Percentiles rank a stretch among this genome's conserved stretches.
These are phyloP conservation scores for Amanita exitialis DNA, from an alignment of 768 basidiomycete species.

Conservation along the genomic window DNA sequence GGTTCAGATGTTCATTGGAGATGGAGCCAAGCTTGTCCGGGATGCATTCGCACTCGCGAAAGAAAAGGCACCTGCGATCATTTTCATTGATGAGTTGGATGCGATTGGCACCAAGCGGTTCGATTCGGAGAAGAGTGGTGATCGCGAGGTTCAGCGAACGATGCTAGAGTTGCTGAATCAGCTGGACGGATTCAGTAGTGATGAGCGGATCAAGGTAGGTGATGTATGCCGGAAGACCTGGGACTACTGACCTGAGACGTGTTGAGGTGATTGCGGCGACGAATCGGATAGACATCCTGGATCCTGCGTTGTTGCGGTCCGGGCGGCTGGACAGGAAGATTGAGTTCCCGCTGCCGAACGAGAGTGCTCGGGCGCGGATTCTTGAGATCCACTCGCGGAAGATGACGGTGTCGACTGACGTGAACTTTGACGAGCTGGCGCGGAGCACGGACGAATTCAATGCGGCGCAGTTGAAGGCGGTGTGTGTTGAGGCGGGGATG, in stretches of 20 bases:
- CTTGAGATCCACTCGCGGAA: constrained; percentile 96
- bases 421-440: constrained; percentile 96
- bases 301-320: constrained; percentile 95
- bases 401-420: constrained; percentile 79
- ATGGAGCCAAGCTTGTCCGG: constrained; percentile 96
- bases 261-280: constrained; percentile 93
- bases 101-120: constrained; percentile 99
- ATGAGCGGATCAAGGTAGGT: constrained; percentile 89
- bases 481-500: constrained; percentile 99
- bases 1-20: constrained; percentile 99
- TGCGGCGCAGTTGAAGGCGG: constrained; percentile 93
- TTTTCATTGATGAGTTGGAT: constrained; percentile 97
- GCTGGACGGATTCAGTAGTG: constrained; percentile 94
- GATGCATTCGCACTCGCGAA: constrained; percentile 98
- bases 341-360: constrained; percentile 95
- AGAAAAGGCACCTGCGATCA: constrained; percentile 97
- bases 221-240: constrained; percentile 10
- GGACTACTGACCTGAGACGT: constrained; percentile 5
- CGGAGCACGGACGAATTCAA: constrained; percentile 98
- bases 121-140: constrained; percentile 97
- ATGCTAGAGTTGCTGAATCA: constrained; percentile 99
- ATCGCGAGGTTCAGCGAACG: constrained; percentile 99
- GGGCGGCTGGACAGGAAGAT: constrained; percentile 98
- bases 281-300: constrained; percentile 96
- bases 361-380: constrained; percentile 92